A percentile compares a stretch with the other conserved stretches of the same genome.
phyloP scores from a whole-genome alignment of 2,329 filamentous ascomycete genomes.

The Colletotrichum incanum region DNA sequence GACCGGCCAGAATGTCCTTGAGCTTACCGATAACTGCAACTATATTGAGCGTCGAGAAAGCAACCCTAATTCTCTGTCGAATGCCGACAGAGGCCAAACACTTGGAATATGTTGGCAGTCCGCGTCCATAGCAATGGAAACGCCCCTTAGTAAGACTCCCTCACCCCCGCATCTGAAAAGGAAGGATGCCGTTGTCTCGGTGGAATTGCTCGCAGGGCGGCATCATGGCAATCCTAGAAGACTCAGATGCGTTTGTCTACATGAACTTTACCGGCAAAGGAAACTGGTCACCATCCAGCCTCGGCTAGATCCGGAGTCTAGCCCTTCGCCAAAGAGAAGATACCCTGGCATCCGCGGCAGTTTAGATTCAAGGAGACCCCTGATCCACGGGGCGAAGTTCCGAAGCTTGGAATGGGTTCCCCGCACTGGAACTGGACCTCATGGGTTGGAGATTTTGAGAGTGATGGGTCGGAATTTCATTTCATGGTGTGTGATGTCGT shows the following conservation, averaged over 20 bases:
- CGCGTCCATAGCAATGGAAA: not conserved
- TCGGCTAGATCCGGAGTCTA: not conserved
- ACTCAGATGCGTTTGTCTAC: too few species aligned
- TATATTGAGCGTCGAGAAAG: not conserved
- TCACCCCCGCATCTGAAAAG: not conserved
- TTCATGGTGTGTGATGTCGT: not conserved
- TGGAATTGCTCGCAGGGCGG: not conserved
- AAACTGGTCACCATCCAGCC: not conserved
- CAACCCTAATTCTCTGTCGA: not conserved
- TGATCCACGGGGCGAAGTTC: not conserved
- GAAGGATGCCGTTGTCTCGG: not conserved
- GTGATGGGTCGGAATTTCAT: not conserved
- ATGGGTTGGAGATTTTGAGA: not conserved
- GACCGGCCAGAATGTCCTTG: not conserved
- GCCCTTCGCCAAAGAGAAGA: not conserved
- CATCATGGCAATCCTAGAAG: not conserved
- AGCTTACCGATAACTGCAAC: not conserved
- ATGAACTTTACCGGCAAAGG: not conserved
- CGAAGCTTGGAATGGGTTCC: not conserved
- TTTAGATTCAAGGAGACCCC: not conserved
- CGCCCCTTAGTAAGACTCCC: not conserved
- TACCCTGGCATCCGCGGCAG: conserved; percentile 4
- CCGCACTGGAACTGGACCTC: not conserved
- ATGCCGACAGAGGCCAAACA: not conserved
- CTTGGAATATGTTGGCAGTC: not conserved